Evolutionary conservation across 148 eudicot species (phyloP), one percentile per base, ranked within the genome.

Genomic region (Silene latifolia): DNA sequence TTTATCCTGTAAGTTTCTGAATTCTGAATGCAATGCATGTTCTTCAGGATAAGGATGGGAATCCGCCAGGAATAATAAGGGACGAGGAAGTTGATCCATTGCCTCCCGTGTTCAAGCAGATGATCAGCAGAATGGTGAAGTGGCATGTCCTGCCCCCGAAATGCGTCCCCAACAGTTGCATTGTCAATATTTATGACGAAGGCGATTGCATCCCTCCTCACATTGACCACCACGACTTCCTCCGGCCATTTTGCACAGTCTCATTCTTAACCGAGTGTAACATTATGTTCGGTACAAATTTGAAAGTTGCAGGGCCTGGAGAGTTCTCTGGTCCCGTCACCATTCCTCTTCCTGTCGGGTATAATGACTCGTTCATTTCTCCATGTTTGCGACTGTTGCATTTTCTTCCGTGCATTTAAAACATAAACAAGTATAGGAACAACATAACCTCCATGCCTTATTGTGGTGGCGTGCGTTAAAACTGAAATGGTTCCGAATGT

Each of bases 141-240:
- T 88, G 88, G 92, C 89, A 82, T 21, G 84, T 88, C 56, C 74
- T 88, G 35, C 92, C 89, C 53, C 85, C 88, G 19, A 78, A 84
- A 18, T 83, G 85, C 73, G 80, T 88, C 71, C 92, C 89, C 10
- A 80, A 86, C 74, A 88, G 92, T 67, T 88, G 92, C 74, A 88
- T 88, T 11, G 92, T 88, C 67, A 88, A 88, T 65, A 84, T 88
- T 13, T 88, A 88, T 42, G 85, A 86, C 20, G 88, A 78, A 42
- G 91, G 89, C 18, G 89, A 86, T 60, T 88, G 91, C 80, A 88
- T 88, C 63, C 91, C 89, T 15, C 91, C 91, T 18, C 91, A 88
- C 71, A 88, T 88, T 9, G 91, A 88, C 67, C 89, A 88, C 59
- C 91, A 88, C 53, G 89, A 88, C 83, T 88, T 88, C 59, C 71